Evolutionary conservation across 2,329 filamentous ascomycete species (phyloP), one percentile per base, ranked within the genome.

Genomic region (Xylariales sp.): DNA sequence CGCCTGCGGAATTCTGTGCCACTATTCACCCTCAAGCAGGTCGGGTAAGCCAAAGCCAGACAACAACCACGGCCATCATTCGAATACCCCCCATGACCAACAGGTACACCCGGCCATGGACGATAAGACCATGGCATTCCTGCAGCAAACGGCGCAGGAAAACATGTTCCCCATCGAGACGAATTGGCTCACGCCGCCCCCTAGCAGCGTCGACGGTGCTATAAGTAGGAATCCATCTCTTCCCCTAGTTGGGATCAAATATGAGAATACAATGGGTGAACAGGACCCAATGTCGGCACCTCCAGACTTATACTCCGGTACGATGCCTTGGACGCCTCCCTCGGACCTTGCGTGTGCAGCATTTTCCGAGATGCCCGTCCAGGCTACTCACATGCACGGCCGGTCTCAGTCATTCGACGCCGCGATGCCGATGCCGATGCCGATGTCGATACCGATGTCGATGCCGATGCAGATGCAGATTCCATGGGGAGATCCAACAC

Each of bases 11-110:
- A 80, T 82, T 48, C 79, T 84, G 55, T 87, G 85, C 71, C 81
- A 80, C 8, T 87, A 87, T 70, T 86, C 84, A 16, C 85, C 84
- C 1, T 86, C 85, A 0, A 84, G 82, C 70, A 79, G 84, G 59
- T 80, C 82, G 1, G 84, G 84, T 41, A 86, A 85, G 71, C 81
- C 83, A 43, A 85, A 84, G 69, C 77, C 82, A 36, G 78, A 78
- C 18, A 75, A 62, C 62, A 72, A 56, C 53, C 70, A 63, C 43
- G 71, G 34, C 34, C 14, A 68, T 3, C 70, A 69, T 36, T 32
- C 62, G n/a, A 68, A 68, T 49, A 8, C 53, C n/a, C 57, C 66
- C 7, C 74, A 73, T 32, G 72, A 74, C 39, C 67, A 67, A 30
- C 74, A 75, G 73, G 68, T 74, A 55, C 68, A 74, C 39, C 48